Evolutionary conservation across 2,329 filamentous ascomycete genomes (phyloP).

Genomic region (Amylocarpus encephaloides): DNA sequence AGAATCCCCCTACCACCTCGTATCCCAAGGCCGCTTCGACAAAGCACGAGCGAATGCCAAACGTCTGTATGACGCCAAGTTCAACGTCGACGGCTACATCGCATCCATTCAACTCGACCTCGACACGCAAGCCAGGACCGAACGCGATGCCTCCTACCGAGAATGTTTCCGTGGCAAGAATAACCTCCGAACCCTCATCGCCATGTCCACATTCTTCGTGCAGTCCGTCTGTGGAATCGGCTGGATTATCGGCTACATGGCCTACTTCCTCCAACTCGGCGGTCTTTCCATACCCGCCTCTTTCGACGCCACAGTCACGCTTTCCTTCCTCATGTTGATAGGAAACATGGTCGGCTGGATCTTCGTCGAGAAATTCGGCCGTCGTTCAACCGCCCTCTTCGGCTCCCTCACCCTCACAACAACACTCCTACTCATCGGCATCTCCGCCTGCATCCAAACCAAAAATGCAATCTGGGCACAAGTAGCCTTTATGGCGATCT

Average conservation of each 20-base stretch:
- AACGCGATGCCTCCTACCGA: constrained; percentile 6
- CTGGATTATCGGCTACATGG: constrained; percentile 31
- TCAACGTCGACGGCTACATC: constrained; percentile 3
- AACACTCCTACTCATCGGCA: constrained; percentile 20
- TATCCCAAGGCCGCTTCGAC: constrained; percentile 21
- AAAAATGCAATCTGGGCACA: constrained; percentile 18
- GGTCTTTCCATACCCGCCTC: constrained; percentile 22
- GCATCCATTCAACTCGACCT: not conserved
- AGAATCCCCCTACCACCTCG: constrained; percentile 44
- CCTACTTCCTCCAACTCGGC: constrained; percentile 29
- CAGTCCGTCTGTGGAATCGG: constrained; percentile 29
- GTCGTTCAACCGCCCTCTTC: constrained; percentile 26
- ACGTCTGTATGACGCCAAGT: constrained; percentile 6
- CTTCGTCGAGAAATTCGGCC: constrained; percentile 30
- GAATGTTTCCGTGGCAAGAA: constrained; percentile 21
- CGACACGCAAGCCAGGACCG: not conserved
- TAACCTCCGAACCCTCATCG: constrained; percentile 23
- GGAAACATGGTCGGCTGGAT: constrained; percentile 32
- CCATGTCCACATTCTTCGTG: constrained; percentile 29
- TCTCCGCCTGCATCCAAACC: constrained; percentile 11
- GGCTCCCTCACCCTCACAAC: constrained; percentile 10
- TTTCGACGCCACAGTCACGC: constrained; percentile 26
- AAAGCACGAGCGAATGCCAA: constrained; percentile 14
- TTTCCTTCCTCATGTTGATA: constrained; percentile 28
- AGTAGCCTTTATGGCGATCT: constrained; percentile 22